A percentile compares a stretch with the other conserved stretches of the same genome.
Evolutionary conservation across 495 filamentous ascomycete genomes (phyloP).

Genomic region (Rhizodiscina lignyota): DNA sequence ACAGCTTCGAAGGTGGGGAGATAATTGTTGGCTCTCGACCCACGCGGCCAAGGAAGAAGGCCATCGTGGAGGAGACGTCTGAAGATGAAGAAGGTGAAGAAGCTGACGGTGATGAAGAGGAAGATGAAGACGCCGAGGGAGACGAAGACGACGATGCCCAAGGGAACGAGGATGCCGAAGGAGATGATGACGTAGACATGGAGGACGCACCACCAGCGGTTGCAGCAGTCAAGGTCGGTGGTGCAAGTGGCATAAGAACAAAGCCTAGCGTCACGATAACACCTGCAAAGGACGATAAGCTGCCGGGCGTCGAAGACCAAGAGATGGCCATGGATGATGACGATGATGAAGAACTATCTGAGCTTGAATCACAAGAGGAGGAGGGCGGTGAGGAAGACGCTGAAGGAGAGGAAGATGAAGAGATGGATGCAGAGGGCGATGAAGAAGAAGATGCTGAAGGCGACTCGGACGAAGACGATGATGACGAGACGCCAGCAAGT

Average conservation of each 20-base stretch:
- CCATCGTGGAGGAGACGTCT: conserved; percentile 32
- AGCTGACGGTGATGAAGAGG: conserved; percentile 32
- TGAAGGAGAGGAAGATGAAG: conserved; percentile 33
- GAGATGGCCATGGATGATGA: conserved; percentile 26
- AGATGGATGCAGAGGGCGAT: conserved; percentile 29
- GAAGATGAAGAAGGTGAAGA: conserved; percentile 35
- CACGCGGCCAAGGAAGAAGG: conserved; percentile 18
- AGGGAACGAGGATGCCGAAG: conserved; percentile 42
- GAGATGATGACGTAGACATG: conserved; percentile 35
- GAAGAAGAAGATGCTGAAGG: conserved; percentile 21
- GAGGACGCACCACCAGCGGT: conserved; percentile 25
- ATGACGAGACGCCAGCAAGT: conserved; percentile 37
- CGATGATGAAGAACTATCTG: conserved; percentile 28
- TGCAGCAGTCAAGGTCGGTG: conserved; percentile 12
- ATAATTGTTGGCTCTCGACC: no score
- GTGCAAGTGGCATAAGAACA: neutral
- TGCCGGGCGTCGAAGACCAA: conserved; percentile 33
- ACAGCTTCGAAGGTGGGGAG: no score
- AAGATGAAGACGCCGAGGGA: conserved; percentile 42
- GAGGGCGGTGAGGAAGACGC: conserved; percentile 36
- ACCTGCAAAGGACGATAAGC: conserved; percentile 38
- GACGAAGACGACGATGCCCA: conserved; percentile 35
- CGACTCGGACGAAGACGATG: conserved; percentile 41
- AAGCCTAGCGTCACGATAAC: conserved; percentile 22
- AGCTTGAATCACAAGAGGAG: conserved; percentile 24